These are phyloP conservation scores for Suillus cothurnatus DNA, from an alignment of 768 basidiomycete genomes.

Conservation along the genomic window DNA sequence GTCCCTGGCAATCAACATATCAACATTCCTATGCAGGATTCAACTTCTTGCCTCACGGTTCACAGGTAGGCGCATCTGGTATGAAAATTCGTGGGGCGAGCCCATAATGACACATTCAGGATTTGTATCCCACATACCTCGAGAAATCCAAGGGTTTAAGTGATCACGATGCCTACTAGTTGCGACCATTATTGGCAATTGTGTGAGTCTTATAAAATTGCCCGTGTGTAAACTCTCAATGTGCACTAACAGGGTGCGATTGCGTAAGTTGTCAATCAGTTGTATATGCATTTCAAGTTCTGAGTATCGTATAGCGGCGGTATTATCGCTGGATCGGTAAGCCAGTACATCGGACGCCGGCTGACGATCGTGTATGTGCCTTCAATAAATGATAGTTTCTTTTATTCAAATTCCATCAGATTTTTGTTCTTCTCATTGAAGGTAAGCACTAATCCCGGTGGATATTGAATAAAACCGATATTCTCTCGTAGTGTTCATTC, in stretches of 20 bases:
- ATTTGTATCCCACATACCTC: slow-evolving; percentile 83
- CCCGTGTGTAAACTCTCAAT: neutral
- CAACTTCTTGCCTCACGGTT: slow-evolving; percentile 79
- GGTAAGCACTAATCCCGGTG: slow-evolving; percentile 21
- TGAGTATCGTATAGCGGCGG: slow-evolving; percentile 51
- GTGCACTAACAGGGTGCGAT: slow-evolving; percentile 42
- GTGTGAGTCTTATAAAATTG: slow-evolving; percentile 39
- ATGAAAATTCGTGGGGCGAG: neutral
- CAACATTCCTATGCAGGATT: slow-evolving; percentile 45
- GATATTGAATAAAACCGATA: slow-evolving; percentile 2
- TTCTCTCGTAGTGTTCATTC: slow-evolving; percentile 52
- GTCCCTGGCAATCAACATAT: neutral
- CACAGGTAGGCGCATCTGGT: slow-evolving; percentile 43
- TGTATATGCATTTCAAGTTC: slow-evolving; percentile 11
- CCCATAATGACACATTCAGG: slow-evolving; percentile 37
- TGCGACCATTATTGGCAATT: slow-evolving; percentile 83
- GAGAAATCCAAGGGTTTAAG: slow-evolving; percentile 62
- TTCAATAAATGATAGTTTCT: neutral
- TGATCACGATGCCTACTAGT: slow-evolving; percentile 58
- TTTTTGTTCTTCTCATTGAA: slow-evolving; percentile 58
- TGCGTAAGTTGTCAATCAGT: slow-evolving; percentile 32
- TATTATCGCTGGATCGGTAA: slow-evolving; percentile 66
- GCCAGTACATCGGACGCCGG: slow-evolving; percentile 82
- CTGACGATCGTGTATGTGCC: slow-evolving; percentile 62
- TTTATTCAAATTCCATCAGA: slow-evolving; percentile 30